These are phyloP conservation scores for Galerina sulciceps DNA, from an alignment of 768 basidiomycete genomes.

Conservation along the genomic window DNA sequence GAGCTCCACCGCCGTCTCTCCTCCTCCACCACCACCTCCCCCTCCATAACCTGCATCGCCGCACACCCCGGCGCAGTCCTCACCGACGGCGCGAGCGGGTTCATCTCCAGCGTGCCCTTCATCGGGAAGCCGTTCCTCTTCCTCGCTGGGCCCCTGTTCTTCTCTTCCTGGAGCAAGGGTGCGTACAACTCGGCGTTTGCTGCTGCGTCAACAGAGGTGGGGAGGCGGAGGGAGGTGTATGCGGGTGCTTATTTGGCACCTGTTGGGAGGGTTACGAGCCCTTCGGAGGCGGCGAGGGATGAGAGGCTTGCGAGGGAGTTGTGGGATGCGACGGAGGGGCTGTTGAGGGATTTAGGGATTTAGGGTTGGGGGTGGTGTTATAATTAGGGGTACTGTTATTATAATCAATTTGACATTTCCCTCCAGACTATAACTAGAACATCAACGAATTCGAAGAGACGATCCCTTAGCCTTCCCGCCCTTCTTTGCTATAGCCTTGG, in stretches of 20 bases:
- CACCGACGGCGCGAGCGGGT: not conserved
- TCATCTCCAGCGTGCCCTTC: not conserved
- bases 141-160: not conserved
- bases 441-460: not conserved
- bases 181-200: not conserved
- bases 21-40: too few relatives aligned
- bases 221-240: not conserved
- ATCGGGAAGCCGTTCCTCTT: not conserved
- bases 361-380: not conserved
- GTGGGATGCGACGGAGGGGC: not conserved
- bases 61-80: slow-evolving; percentile 2
- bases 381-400: too few relatives aligned
- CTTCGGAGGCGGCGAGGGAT: not conserved
- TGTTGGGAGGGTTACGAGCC: not conserved
- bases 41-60: not conserved
- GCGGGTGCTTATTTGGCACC: not conserved
- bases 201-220: not conserved
- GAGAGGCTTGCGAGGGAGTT: slow-evolving; percentile 2
- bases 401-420: too few relatives aligned
- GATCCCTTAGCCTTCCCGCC: not conserved
- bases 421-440: too few relatives aligned
- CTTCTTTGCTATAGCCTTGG: not conserved
- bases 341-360: slow-evolving; percentile 1
- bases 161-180: not conserved
- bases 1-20: not conserved